phyloP scores from a whole-genome alignment of 331 rosid species.

The Cucumis variabilis region DNA sequence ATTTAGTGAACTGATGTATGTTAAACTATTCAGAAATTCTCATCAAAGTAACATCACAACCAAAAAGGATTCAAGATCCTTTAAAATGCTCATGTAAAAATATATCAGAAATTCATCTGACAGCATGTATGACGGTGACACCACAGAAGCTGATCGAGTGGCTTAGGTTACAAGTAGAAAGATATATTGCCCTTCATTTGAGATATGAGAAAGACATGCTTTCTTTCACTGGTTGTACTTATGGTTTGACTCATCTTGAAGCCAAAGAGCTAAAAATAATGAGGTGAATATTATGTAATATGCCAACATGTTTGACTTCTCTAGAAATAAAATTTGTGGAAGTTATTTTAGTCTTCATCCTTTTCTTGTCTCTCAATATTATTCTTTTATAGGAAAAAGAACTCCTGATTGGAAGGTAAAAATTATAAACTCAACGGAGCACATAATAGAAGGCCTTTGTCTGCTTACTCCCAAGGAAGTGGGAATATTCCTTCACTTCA shows the following conservation, averaged over 20 bases:
- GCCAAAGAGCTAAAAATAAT: conserved; percentile 88
- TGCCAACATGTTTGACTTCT: conserved; percentile 17
- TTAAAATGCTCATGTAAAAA: neutral
- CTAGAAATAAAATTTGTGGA: neutral
- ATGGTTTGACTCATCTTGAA: conserved; percentile 79
- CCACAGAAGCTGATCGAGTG: conserved; percentile 98
- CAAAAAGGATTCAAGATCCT: neutral
- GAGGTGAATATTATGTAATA: conserved; percentile 60
- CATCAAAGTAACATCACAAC: neutral
- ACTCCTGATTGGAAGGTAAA: conserved; percentile 90
- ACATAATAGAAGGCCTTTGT: conserved; percentile 85
- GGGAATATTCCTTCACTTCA: conserved; percentile 85
- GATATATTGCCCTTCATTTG: conserved; percentile 92
- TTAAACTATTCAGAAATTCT: neutral
- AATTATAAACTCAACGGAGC: conserved; percentile 84
- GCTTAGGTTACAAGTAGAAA: conserved; percentile 73
- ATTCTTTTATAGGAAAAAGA: conserved; percentile 68
- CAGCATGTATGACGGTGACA: conserved; percentile 82
- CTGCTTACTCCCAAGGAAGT: conserved; percentile 94
- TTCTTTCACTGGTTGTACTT: conserved; percentile 90
- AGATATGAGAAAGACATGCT: conserved; percentile 99
- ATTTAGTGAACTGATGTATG: neutral
- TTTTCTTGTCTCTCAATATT: neutral
- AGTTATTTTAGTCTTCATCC: neutral
- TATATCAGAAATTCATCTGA: neutral